A percentile compares a stretch with the other conserved stretches of the same genome.
These are phyloP conservation scores for Lactarius deliciosus DNA, from an alignment of 768 basidiomycete genomes.

Conservation along the genomic window DNA sequence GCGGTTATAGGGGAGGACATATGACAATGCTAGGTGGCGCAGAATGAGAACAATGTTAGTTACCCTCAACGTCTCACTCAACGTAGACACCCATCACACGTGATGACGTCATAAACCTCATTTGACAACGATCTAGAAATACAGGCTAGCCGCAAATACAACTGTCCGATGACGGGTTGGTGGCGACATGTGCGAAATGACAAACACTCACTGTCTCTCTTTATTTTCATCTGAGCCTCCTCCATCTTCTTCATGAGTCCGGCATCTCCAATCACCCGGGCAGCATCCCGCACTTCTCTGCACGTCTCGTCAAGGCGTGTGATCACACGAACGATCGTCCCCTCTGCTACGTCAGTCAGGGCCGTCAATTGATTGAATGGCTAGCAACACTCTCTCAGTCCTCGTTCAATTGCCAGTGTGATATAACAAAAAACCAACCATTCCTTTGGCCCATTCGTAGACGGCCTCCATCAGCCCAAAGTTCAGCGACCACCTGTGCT, in stretches of 20 bases:
- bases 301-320: conserved; percentile 96
- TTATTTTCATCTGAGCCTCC: conserved; percentile 89
- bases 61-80: neutral
- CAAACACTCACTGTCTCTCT: conserved; percentile 82
- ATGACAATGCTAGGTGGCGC: conserved; percentile 17
- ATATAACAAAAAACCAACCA: conserved; percentile 55
- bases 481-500: conserved; percentile 77
- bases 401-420: neutral
- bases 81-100: neutral
- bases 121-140: conserved; percentile 56
- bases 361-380: conserved; percentile 93
- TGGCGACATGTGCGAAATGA: neutral
- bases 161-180: conserved; percentile 43
- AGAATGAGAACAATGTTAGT: conserved; percentile 8
- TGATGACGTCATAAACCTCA: conserved; percentile 17
- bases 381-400: conserved; percentile 42
- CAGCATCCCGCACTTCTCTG: conserved; percentile 94
- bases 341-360: conserved; percentile 93
- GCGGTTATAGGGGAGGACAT: conserved; percentile 15
- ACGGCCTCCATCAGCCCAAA: conserved; percentile 94
- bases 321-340: conserved; percentile 95
- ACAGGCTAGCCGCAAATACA: conserved; percentile 84
- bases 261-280: conserved; percentile 94
- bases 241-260: conserved; percentile 99
- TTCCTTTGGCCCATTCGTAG: conserved; percentile 99